Percentiles rank a stretch among this genome's conserved stretches.
Evolutionary conservation across 495 filamentous ascomycete species (phyloP).

Genomic region (Extremus antarcticus): DNA sequence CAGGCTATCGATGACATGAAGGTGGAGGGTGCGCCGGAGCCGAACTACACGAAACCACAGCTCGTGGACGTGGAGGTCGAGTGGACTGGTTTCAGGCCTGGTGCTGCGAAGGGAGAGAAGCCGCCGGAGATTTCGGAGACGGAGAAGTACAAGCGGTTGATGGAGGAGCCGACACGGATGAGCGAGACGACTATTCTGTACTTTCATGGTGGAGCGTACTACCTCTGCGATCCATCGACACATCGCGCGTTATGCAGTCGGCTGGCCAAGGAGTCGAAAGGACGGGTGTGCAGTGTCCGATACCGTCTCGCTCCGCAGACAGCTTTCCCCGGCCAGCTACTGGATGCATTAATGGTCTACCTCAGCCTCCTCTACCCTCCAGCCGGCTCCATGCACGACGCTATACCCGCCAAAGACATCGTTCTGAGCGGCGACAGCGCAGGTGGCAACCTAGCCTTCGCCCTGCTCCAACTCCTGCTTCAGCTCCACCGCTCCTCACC

Average conservation of each 20-base stretch:
- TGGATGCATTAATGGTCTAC: slow-evolving; percentile 77
- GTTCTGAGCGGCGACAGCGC: slow-evolving; percentile 80
- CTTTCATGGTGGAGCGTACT: slow-evolving; percentile 86
- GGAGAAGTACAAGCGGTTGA: slow-evolving; percentile 61
- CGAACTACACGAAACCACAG: slow-evolving; percentile 42
- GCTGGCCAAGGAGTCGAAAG: slow-evolving; percentile 41
- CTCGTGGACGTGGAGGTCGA: slow-evolving; percentile 61
- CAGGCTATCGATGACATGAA: slow-evolving; percentile 55
- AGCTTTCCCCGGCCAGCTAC: slow-evolving; percentile 41
- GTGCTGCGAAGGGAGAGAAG: slow-evolving; percentile 42
- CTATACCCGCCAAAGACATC: slow-evolving; percentile 60
- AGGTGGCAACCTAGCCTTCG: slow-evolving; percentile 64
- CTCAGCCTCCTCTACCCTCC: slow-evolving; percentile 75
- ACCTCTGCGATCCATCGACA: slow-evolving; percentile 63
- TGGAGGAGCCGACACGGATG: slow-evolving; percentile 48
- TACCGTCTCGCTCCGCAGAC: slow-evolving; percentile 76
- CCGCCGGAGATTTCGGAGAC: slow-evolving; percentile 53
- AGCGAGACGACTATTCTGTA: slow-evolving; percentile 65
- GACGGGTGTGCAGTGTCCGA: slow-evolving; percentile 64
- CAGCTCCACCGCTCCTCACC: slow-evolving; percentile 46
- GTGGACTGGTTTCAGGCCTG: slow-evolving; percentile 50
- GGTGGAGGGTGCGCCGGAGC: slow-evolving; percentile 24
- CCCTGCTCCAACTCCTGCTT: slow-evolving; percentile 63
- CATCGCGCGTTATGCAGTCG: slow-evolving; percentile 39
- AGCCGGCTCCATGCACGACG: slow-evolving; percentile 55